phyloP scores from a whole-genome alignment of 768 basidiomycete genomes.

The Lentinula raphanica region DNA sequence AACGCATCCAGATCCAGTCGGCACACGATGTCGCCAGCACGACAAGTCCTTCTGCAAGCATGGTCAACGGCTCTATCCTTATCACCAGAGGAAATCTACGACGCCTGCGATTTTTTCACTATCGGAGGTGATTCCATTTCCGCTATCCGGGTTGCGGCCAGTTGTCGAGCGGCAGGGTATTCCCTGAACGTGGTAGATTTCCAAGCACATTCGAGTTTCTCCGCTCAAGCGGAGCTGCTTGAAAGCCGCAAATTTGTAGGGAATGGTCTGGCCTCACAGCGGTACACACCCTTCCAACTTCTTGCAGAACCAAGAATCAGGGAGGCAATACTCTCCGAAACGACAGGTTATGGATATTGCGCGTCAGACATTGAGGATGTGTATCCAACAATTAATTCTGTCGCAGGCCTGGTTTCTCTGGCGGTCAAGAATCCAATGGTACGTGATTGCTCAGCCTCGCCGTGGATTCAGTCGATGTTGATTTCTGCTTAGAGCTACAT shows the following conservation, averaged over 20 bases:
- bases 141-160: background rate
- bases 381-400: background rate
- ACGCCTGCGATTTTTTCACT: background rate
- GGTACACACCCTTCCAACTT: background rate
- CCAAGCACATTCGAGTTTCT: background rate
- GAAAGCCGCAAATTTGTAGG: background rate
- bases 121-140: constrained; percentile 1
- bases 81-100: background rate
- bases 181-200: background rate
- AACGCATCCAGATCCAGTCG: background rate
- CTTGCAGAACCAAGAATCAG: background rate
- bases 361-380: background rate
- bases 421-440: background rate
- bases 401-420: background rate
- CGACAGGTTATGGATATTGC: background rate
- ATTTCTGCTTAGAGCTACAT: background rate
- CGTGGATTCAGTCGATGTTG: background rate
- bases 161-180: background rate
- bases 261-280: background rate
- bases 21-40: background rate
- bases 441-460: background rate
- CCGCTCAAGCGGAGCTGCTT: background rate
- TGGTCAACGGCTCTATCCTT: background rate
- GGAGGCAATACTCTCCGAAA: background rate
- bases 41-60: background rate